These are phyloP conservation scores for Achaetomium macrosporum DNA, from an alignment of 2,329 filamentous ascomycete genomes.

Conservation along the genomic window DNA sequence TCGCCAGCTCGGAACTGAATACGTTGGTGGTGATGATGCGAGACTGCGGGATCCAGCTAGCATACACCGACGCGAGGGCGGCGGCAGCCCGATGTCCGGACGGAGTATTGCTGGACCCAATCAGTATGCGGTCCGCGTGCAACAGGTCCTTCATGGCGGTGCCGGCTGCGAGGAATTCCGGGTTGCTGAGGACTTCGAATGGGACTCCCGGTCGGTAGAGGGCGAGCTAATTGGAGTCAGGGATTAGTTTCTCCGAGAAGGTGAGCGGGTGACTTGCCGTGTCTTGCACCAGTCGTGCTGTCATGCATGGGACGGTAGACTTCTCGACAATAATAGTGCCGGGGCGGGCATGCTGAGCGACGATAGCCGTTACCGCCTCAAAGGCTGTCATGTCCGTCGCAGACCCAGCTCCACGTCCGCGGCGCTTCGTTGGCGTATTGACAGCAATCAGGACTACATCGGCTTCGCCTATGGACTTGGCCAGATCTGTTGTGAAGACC, in stretches of 20 bases:
- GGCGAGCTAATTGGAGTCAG: conserved; percentile 1
- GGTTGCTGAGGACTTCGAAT: conserved; percentile 6
- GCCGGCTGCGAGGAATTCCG: conserved; percentile 5
- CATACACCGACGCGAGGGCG: conserved; percentile 5
- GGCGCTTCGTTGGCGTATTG: conserved; percentile 7
- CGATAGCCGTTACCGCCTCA: background rate
- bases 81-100: background rate
- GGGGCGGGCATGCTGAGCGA: background rate
- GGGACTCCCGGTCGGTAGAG: background rate
- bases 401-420: background rate
- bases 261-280: background rate
- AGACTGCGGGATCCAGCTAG: background rate
- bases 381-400: conserved; percentile 7
- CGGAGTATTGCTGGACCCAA: conserved; percentile 1
- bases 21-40: conserved; percentile 7
- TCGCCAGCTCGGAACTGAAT: conserved; percentile 8
- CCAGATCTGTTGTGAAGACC: conserved; percentile 1
- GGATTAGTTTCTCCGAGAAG: too few species aligned
- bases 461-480: background rate
- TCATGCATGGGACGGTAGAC: conserved; percentile 5
- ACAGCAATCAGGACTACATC: conserved; percentile 5
- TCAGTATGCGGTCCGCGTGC: conserved; percentile 6
- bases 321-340: conserved; percentile 7
- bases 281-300: conserved; percentile 4
- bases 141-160: conserved; percentile 3